Evolutionary conservation across 257 asterid genomes (phyloP).

Genomic region (Plantago ovata): DNA sequence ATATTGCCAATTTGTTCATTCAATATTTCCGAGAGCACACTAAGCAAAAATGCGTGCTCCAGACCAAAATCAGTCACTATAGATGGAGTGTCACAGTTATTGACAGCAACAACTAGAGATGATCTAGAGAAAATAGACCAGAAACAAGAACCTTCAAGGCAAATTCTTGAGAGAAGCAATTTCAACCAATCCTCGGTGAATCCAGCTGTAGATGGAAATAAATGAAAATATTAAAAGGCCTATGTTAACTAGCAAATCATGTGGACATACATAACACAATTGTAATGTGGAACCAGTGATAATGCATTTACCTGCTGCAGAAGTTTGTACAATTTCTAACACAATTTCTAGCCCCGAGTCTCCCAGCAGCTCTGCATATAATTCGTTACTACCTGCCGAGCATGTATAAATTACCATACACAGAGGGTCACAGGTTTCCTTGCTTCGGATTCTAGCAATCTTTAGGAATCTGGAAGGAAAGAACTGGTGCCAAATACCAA

Average conservation of each 20-base stretch:
- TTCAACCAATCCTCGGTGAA: constrained; percentile 60
- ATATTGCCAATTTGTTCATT: constrained; percentile 42
- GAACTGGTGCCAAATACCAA: constrained; percentile 55
- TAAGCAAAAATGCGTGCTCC: constrained; percentile 51
- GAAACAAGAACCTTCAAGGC: constrained; percentile 46
- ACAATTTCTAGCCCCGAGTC: constrained; percentile 44
- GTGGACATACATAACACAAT: background rate
- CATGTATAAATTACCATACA: constrained; percentile 76
- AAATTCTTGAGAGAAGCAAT: constrained; percentile 53
- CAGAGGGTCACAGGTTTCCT: constrained; percentile 68
- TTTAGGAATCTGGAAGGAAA: constrained; percentile 49
- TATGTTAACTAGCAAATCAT: background rate
- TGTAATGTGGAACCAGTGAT: background rate
- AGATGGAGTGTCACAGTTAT: constrained; percentile 19
- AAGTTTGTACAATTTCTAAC: constrained; percentile 47
- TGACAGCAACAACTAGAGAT: constrained; percentile 23
- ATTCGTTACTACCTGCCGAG: constrained; percentile 33
- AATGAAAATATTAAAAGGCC: constrained; percentile 1
- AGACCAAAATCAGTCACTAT: constrained; percentile 28
- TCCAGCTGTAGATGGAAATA: constrained; percentile 50
- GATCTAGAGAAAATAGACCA: constrained; percentile 45
- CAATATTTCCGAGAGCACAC: constrained; percentile 50
- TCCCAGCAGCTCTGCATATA: constrained; percentile 35
- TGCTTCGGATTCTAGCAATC: constrained; percentile 49
- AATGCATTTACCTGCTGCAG: constrained; percentile 41